Evolutionary conservation across 176 grass and related monocot species (phyloP).

Genomic region (Musa troglodytarum): DNA sequence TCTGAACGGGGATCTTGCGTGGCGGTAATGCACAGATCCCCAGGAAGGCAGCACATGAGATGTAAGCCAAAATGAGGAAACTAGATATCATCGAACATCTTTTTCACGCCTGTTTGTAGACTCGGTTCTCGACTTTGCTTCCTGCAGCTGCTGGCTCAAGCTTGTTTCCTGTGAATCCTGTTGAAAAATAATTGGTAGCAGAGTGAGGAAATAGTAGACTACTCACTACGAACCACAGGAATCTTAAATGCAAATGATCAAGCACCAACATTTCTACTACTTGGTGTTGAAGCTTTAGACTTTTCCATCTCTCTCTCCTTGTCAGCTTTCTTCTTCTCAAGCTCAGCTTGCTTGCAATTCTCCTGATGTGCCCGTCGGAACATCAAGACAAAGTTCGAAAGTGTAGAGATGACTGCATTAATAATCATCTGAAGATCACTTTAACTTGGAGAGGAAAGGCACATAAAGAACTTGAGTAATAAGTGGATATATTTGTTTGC

Average conservation of each 20-base stretch:
- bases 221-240: not conserved
- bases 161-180: slow-evolving; percentile 50
- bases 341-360: slow-evolving; percentile 83
- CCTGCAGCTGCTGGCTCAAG: slow-evolving; percentile 54
- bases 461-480: not conserved
- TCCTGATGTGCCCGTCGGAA: slow-evolving; percentile 84
- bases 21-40: slow-evolving; percentile 12
- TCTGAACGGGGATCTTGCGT: slow-evolving; percentile 8
- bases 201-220: not conserved
- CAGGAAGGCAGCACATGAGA: slow-evolving; percentile 15
- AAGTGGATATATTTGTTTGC: not conserved
- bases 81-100: slow-evolving; percentile 47
- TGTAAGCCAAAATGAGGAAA: slow-evolving; percentile 1
- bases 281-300: slow-evolving; percentile 36
- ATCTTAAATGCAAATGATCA: slow-evolving; percentile 6
- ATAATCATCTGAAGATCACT: not conserved
- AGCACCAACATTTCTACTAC: slow-evolving; percentile 38
- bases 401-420: slow-evolving; percentile 74
- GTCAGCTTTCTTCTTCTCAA: slow-evolving; percentile 86
- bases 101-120: slow-evolving; percentile 43
- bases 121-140: slow-evolving; percentile 50
- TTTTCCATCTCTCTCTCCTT: slow-evolving; percentile 75
- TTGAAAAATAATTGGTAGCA: not conserved
- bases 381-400: slow-evolving; percentile 77
- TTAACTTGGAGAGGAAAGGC: not conserved